Evolutionary conservation across 2,329 filamentous ascomycete species (phyloP), one percentile per base, ranked within the genome.

Genomic region (Verticillium nubilum): DNA sequence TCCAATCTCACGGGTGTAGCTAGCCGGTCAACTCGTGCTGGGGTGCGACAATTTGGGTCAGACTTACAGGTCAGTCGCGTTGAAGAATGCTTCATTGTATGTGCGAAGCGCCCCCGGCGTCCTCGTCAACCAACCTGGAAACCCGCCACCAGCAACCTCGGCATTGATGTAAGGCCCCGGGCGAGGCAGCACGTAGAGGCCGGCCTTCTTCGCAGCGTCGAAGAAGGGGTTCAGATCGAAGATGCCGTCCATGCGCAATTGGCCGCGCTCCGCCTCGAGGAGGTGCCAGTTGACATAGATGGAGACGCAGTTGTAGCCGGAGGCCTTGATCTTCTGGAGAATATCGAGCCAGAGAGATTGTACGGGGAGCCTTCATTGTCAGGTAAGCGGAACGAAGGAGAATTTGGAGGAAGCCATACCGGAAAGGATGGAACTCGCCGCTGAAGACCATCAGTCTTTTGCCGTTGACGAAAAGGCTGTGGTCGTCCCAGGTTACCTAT

Each of bases 261-360:
- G 77, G 1, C 89, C 91, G 0, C 80, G 86, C 61, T 88, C 87
- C 2, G 89, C 90, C 70, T 95, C 91, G 0, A 92, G 72, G 2
- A 94, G 75, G 3, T 88, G 89, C 91, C 90, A 96, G 66, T 92
- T 83, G 6, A 87, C 79, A 67, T 94, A 94, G 71, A 93, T 92
- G 0, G 89, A 92, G 1, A 93, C 88, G 52, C 85, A 83, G 66
- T 90, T 94, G 74, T 92, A 93, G 0, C 91, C 91, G 1, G 92
- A 74, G 0, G 90, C 87, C 72, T 89, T 92, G 71, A 94, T 85
- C 73, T 96, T 96, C 67, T 95, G 87, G 66, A 96, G 88, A 2
- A 94, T 69, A 64, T 94, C 91, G 9, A 90, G 77, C 77, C 87
- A 81, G 0, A 81, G 68, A 0, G 72, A 74, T 0, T 78, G 76